phyloP scores from a whole-genome alignment of 202 grass and related monocot genomes.

The Setaria italica region DNA sequence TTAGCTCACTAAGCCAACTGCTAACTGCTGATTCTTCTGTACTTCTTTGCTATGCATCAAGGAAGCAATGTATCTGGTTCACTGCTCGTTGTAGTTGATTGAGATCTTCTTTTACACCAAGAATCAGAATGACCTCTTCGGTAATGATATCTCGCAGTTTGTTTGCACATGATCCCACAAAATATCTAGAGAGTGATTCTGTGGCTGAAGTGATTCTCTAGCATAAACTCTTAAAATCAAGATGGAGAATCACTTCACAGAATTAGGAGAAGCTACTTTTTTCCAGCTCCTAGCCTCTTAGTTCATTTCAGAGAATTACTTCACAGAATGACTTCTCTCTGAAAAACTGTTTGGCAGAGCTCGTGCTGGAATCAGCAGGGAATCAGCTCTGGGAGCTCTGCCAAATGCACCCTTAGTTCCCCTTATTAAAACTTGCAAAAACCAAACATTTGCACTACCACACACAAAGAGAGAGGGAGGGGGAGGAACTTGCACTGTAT shows the following conservation, averaged over 20 bases:
- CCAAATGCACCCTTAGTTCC: background rate
- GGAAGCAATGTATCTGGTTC: conserved; percentile 22
- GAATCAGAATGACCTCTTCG: background rate
- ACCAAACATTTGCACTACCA: background rate
- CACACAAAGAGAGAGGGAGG: background rate
- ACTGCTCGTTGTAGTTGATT: background rate
- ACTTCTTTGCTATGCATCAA: conserved; percentile 36
- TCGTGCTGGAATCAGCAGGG: too few species aligned
- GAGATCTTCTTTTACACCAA: conserved; percentile 40
- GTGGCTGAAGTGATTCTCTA: too few species aligned
- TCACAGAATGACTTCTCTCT: too few species aligned
- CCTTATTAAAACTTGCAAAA: conserved; percentile 12
- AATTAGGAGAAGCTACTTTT: too few species aligned
- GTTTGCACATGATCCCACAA: conserved; percentile 1
- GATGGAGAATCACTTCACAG: too few species aligned
- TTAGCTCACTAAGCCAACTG: conserved; percentile 34
- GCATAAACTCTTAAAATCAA: too few species aligned
- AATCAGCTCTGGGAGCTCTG: too few species aligned
- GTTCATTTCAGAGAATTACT: too few species aligned
- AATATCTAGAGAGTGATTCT: too few species aligned
- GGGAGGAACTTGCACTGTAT: background rate
- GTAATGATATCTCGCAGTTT: conserved; percentile 1
- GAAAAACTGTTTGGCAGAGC: too few species aligned
- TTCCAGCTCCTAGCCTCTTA: too few species aligned
- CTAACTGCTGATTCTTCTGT: conserved; percentile 2